Evolutionary conservation across 805 yeast genomes (phyloP), one percentile per base, ranked within the genome.

Genomic region (Lachancea lanzarotensis): DNA sequence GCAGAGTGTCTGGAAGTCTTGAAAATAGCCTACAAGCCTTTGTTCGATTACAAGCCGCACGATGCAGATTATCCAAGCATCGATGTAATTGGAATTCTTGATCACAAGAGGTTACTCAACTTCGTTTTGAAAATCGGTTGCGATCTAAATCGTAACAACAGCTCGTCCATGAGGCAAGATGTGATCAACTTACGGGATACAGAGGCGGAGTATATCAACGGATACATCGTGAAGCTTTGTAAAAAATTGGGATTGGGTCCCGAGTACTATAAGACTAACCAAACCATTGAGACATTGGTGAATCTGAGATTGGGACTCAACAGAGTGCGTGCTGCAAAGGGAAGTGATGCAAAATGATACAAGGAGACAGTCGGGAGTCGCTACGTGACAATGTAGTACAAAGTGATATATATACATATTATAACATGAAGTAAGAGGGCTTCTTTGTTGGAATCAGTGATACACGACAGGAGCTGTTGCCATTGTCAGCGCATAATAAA

Each of bases 131-230:
- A 60, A 19, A 62, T 68, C 8, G 78, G 79, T 4, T 66, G 75
- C 17, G 55, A 60, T 17, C 50, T 60, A 10, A 77, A 90, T 3
- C 72, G 75, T 0, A 60, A 71, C 34, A 91, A 89, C 52, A 70
- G 73, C 19, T 65, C 72, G 11, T 71, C 75, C 1, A 72, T 71
- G 75, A 64, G 75, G 57, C 73, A 72, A 47, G 98, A 91, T 54
- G 70, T 60, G 2, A 40, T 69, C 11, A 65, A 68, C 49, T 47
- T 75, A 47, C 73, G 76, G 52, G 73, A 70, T 13, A 85, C 93
- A 0, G 98, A 91, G 59, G 76, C 91, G 17, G 84, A 82, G 48
- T 84, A 76, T 59, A 81, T 91, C 47, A 93, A 90, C 59, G 97
- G 97, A 1, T 87, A 79, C 56, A 71, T 90, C 11, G 81, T 75